Conservation (phyloP, 495 filamentous ascomycete species). For the Acidomyces sp. region DNA sequence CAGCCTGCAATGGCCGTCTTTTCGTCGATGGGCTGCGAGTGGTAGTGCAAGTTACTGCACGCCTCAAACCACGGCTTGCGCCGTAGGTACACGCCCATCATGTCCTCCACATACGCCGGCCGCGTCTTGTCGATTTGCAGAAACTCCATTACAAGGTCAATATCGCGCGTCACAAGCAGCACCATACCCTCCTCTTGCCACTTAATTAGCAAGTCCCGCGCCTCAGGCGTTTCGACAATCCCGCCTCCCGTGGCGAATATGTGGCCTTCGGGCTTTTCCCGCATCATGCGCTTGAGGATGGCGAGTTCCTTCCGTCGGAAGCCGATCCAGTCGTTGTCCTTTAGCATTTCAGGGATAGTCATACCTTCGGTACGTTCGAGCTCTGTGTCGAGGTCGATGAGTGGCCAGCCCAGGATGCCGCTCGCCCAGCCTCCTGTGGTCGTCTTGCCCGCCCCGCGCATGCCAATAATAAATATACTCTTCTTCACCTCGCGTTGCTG, state of each 20-base stretch:
- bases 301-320: conserved; percentile 73
- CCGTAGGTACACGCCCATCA: conserved; percentile 81
- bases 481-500: conserved; percentile 33
- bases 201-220: conserved; percentile 57
- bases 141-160: conserved; percentile 78
- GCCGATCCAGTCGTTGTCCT: conserved; percentile 66
- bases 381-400: conserved; percentile 78
- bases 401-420: conserved; percentile 55
- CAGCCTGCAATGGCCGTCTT: conserved; percentile 34
- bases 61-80: conserved; percentile 83
- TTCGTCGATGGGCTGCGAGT: conserved; percentile 55
- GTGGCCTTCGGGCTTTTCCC: conserved; percentile 58
- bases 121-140: conserved; percentile 80
- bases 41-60: conserved; percentile 92
- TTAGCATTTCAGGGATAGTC: conserved; percentile 76
- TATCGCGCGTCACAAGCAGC: conserved; percentile 74
- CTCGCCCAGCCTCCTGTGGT: conserved; percentile 79
- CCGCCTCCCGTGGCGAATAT: conserved; percentile 92
- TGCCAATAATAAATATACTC: conserved; percentile 89
- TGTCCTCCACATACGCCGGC: conserved; percentile 87
- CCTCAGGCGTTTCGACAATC: conserved; percentile 76
- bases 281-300: conserved; percentile 57
- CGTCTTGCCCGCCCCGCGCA: conserved; percentile 95
- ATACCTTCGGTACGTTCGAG: conserved; percentile 59
- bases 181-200: conserved; percentile 82